phyloP scores from a whole-genome alignment of 345 rosid genomes.

The Moricandia moricandioides region DNA sequence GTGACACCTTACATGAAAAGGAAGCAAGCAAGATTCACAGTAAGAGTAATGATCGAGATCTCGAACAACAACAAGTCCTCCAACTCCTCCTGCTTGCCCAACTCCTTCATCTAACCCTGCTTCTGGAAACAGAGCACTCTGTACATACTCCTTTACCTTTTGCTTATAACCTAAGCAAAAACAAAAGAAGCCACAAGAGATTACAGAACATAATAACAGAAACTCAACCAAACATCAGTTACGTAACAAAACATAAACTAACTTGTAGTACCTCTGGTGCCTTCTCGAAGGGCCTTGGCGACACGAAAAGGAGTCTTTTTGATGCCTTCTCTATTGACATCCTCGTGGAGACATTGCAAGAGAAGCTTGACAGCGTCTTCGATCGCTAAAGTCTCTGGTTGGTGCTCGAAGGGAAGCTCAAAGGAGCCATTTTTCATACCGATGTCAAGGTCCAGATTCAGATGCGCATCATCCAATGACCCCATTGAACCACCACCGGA shows the following conservation, averaged over 20 bases:
- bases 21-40: constrained; percentile 91
- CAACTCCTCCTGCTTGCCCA: constrained; percentile 89
- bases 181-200: background rate
- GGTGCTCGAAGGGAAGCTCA: constrained; percentile 50
- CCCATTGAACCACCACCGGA: constrained; percentile 52
- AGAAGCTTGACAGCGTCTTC: constrained; percentile 78
- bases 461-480: constrained; percentile 68
- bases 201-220: background rate
- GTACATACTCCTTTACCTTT: constrained; percentile 67
- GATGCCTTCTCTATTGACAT: constrained; percentile 80
- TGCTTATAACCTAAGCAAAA: constrained; percentile 63
- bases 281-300: constrained; percentile 86
- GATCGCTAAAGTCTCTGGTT: constrained; percentile 64
- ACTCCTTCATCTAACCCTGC: constrained; percentile 62
- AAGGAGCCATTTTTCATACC: constrained; percentile 47
- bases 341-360: constrained; percentile 76
- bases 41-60: constrained; percentile 87
- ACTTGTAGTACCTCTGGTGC: constrained; percentile 64
- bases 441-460: constrained; percentile 53
- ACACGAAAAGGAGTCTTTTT: constrained; percentile 91
- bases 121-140: constrained; percentile 92
- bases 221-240: background rate
- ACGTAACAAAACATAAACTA: background rate
- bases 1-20: constrained; percentile 84
- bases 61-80: constrained; percentile 85